These are phyloP conservation scores for Pulveroboletus sp. DNA, from an alignment of 768 basidiomycete species.

Conservation along the genomic window DNA sequence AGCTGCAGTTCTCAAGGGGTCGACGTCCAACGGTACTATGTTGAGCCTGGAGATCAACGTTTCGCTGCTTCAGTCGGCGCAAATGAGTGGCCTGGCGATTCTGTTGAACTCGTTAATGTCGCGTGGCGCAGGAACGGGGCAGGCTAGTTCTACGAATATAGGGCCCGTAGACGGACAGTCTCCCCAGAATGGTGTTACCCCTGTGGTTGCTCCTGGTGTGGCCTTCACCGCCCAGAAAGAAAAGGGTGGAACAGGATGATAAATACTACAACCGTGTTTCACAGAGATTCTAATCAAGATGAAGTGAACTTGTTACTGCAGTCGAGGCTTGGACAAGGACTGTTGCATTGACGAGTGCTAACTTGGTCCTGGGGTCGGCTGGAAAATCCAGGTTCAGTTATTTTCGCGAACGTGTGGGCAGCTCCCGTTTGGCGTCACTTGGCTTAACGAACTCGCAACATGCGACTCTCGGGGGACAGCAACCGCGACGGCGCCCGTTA, in stretches of 20 bases:
- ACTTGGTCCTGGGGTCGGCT: no score
- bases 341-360: no score
- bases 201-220: conserved; percentile 3
- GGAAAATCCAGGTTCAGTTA: no score
- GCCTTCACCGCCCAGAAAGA: conserved; percentile 16
- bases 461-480: no score
- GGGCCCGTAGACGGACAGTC: conserved; percentile 13
- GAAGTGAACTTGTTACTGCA: background rate
- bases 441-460: no score
- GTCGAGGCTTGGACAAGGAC: no score
- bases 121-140: conserved; percentile 30
- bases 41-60: conserved; percentile 77
- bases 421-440: no score
- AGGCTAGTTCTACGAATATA: conserved; percentile 11
- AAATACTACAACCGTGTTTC: conserved; percentile 13
- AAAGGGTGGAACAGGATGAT: conserved; percentile 20
- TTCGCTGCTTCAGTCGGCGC: conserved; percentile 63
- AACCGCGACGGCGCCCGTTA: no score
- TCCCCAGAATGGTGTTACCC: conserved; percentile 12
- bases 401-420: no score
- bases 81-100: conserved; percentile 71
- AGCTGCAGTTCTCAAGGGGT: conserved; percentile 71
- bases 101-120: conserved; percentile 69
- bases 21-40: conserved; percentile 66
- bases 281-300: conserved; percentile 8